Percentiles rank a stretch among this genome's conserved stretches.
Evolutionary conservation across 2,329 filamentous ascomycete genomes (phyloP).

Genomic region (Cladosporium velox): DNA sequence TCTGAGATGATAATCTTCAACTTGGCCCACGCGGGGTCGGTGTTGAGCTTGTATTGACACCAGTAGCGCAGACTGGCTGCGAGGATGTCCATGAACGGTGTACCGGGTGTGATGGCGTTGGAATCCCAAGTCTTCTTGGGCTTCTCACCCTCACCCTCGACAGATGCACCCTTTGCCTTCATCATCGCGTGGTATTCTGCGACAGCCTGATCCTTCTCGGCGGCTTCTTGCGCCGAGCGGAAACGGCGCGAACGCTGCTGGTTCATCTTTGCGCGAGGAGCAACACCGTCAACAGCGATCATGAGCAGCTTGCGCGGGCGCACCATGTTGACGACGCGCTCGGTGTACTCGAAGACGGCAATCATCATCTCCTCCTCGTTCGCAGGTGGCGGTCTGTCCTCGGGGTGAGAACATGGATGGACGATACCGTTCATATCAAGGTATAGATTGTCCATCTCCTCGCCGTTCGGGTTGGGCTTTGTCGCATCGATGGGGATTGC

Average conservation of each 20-base stretch:
- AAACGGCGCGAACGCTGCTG: conserved; percentile 96
- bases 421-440: conserved; percentile 99
- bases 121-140: conserved; percentile 92
- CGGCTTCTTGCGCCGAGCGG: conserved; percentile 88
- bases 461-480: conserved; percentile 88
- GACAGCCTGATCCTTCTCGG: conserved; percentile 91
- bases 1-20: conserved; percentile 98
- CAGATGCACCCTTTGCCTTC: conserved; percentile 61
- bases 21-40: conserved; percentile 91
- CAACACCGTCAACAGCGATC: conserved; percentile 98
- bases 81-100: conserved; percentile 97
- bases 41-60: conserved; percentile 97
- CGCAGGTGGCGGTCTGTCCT: conserved; percentile 84
- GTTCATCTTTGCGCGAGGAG: conserved; percentile 98
- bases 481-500: conserved; percentile 83
- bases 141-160: conserved; percentile 45
- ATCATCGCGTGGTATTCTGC: conserved; percentile 83
- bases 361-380: conserved; percentile 99
- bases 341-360: conserved; percentile 97
- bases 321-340: conserved; percentile 98
- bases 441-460: conserved; percentile 97
- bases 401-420: conserved; percentile 96
- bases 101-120: conserved; percentile 88
- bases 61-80: conserved; percentile 90
- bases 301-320: conserved; percentile 92